Percentiles rank a stretch among this genome's conserved stretches.
Evolutionary conservation across 2,329 filamentous ascomycete species (phyloP).

Genomic region (Cordyceps farinosa): DNA sequence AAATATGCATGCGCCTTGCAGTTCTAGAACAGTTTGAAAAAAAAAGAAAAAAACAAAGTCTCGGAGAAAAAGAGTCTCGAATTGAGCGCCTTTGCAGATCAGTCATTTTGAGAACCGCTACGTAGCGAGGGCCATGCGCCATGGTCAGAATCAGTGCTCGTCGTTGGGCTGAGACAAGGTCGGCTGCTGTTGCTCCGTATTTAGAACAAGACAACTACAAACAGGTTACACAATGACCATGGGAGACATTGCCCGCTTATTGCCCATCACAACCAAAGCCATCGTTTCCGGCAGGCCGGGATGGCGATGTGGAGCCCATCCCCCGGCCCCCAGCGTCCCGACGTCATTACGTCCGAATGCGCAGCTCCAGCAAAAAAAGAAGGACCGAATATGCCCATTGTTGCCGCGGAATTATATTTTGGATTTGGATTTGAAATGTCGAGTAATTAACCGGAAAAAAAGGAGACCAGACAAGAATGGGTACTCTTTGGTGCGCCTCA

Average conservation of each 20-base stretch:
- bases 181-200: too few relatives aligned
- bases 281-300: too few relatives aligned
- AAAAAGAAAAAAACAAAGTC: neutral
- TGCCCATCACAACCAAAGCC: too few relatives aligned
- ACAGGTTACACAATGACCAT: neutral
- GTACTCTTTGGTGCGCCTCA: neutral
- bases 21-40: neutral
- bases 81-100: neutral
- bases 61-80: neutral
- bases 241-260: too few relatives aligned
- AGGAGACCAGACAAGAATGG: neutral
- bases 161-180: too few relatives aligned
- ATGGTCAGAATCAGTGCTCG: too few relatives aligned
- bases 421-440: neutral
- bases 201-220: too few relatives aligned
- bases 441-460: neutral
- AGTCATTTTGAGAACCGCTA: too few relatives aligned
- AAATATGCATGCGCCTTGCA: neutral
- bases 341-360: neutral
- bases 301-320: too few relatives aligned
- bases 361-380: neutral
- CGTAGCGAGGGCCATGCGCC: too few relatives aligned
- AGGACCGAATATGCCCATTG: slow-evolving; percentile 10
- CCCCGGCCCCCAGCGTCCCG: neutral
- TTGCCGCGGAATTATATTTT: neutral